Conservation (phyloP, 192 early-diverging fungal species). For the Phycomyces blakesleeanus region DNA sequence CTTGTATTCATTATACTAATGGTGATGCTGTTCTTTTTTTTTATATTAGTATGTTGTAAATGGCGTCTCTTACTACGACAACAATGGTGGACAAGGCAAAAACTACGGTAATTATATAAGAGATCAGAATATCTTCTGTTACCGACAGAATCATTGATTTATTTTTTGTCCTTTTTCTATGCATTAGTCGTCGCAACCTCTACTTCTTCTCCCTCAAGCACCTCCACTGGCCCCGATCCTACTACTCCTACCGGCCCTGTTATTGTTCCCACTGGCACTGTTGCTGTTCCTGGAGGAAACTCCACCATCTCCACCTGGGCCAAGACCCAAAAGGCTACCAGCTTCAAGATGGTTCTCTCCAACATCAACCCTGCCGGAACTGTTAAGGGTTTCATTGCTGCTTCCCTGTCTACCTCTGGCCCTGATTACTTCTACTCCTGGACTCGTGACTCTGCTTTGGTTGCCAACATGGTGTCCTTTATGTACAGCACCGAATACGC, state of each 20-base stretch:
- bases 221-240: background rate
- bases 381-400: slow-evolving; percentile 25
- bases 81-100: slow-evolving; percentile 17
- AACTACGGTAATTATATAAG: slow-evolving; percentile 14
- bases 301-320: slow-evolving; percentile 19
- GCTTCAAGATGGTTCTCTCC: slow-evolving; percentile 7
- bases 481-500: slow-evolving; percentile 17
- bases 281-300: slow-evolving; percentile 10
- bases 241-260: slow-evolving; percentile 3
- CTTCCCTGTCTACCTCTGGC: slow-evolving; percentile 23
- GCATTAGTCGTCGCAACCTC: background rate
- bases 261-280: slow-evolving; percentile 3
- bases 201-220: background rate
- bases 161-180: no score
- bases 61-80: slow-evolving; percentile 37
- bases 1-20: no score
- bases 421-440: slow-evolving; percentile 78
- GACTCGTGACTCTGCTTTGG: slow-evolving; percentile 52
- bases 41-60: slow-evolving; percentile 22
- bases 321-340: background rate
- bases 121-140: background rate
- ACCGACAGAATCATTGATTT: background rate
- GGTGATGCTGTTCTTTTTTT: background rate
- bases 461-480: slow-evolving; percentile 2
- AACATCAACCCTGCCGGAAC: slow-evolving; percentile 27